Base-by-base conservation (phyloP, 1,139 yeast genomes). In the Blastobotrys apis region DNA sequence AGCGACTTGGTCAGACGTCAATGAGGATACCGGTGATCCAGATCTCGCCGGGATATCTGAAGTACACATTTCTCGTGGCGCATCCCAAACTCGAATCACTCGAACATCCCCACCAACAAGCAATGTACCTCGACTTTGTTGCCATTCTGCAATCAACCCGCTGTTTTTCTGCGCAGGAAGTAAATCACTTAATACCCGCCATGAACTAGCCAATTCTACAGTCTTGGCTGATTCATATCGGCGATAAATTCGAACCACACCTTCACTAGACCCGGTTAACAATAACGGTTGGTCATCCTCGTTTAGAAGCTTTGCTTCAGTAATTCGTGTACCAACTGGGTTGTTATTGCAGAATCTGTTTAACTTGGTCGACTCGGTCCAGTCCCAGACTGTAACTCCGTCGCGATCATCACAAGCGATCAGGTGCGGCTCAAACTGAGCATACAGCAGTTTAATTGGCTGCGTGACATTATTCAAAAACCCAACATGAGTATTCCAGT, bases 21-120 rank as follows among this genome's bases (percentile, higher is more conserved):
- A 71, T 0, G 95, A 75, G 0, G 96, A 84, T 45, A 92, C 84
- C 10, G 94, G 81, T n/a, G 94, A 81, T 0, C 95, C 81, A 0
- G 96, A 85, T 47, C 96, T 73, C 0, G 95, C 94, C 0, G 97
- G 96, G 41, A 92, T 83, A 59, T 90, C 97, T 23, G 78, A 78
- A 43, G 85, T 72, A 60, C 96, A 84, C 44, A 84, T 71, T 60
- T 92, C 99, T 35, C 97, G 73, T 15, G 95, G 94, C 0, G 97
- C 97, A 67, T 92, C 98, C 98, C 98, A 92, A 1, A 90, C 74
- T 49, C 95, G 72, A 43, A 92, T 87, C 25, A 88, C 81, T 54
- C 90, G 86, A 9, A 87, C 95, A 68, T 92, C 98, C 39, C 99
- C 99, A 43, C 96, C 90, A 1, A 87, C 96, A 44, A 92, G 68